Percentiles rank a stretch among this genome's conserved stretches.
These are phyloP conservation scores for Clitopilus hobsonii DNA, from an alignment of 768 basidiomycete genomes.

Conservation along the genomic window DNA sequence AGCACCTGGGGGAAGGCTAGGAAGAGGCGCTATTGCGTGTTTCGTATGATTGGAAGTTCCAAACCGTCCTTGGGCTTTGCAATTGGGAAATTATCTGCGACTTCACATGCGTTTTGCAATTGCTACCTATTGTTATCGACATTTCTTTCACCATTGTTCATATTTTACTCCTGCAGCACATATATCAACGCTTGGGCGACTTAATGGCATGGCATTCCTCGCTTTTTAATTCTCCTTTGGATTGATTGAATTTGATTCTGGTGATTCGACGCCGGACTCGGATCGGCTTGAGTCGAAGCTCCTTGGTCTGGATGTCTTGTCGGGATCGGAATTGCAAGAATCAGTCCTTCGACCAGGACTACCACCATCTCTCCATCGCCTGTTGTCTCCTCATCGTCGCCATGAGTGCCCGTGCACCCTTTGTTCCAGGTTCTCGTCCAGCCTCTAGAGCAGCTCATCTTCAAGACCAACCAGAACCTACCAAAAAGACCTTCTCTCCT, in stretches of 20 bases:
- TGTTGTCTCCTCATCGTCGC: background rate
- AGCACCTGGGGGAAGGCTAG: background rate
- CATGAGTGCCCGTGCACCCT: background rate
- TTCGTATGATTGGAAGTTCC: too few relatives aligned
- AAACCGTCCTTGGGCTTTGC: background rate
- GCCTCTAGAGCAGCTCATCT: background rate
- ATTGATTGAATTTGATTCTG: background rate
- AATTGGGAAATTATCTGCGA: background rate
- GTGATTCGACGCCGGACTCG: too few relatives aligned
- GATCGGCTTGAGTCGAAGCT: too few relatives aligned
- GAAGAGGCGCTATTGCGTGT: slow-evolving; percentile 1
- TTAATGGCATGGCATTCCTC: background rate
- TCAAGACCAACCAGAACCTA: background rate
- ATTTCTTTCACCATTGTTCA: background rate
- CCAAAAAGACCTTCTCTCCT: background rate
- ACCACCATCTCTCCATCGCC: background rate
- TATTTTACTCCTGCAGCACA: background rate
- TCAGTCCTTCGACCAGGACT: background rate
- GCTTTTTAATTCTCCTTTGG: background rate
- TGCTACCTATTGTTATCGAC: background rate
- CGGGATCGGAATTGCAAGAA: background rate
- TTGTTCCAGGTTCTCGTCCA: background rate
- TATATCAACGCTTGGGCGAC: background rate
- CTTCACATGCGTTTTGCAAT: too few relatives aligned
- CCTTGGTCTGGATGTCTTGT: background rate